Base-by-base conservation (phyloP, 176 grass and related monocot species). In the Hsuehochloa calcarea region DNA sequence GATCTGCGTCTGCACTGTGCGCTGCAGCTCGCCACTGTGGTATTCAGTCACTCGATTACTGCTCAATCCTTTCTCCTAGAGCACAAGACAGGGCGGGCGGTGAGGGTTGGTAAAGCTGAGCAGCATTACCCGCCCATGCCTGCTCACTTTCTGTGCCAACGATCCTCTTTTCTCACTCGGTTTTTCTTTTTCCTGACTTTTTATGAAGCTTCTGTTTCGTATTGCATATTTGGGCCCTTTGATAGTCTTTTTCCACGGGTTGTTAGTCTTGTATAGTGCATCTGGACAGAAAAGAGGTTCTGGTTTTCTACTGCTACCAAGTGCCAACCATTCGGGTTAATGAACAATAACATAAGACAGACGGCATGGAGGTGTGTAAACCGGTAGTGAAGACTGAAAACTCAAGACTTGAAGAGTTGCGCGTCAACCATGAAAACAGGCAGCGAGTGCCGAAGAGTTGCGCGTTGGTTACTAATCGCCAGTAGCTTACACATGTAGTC, bases 61-160 rank as follows among this genome's bases (percentile, higher is more conserved):
- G 75, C 49, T 17, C 6, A 54, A 72, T 8, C 20, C 4, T 9
- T 40, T 65, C 45, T 41, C 34, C 19, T 40, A 11, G 27, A 20
- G 37, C 40, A 20, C 44, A n/a, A 13, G 23, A 65, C 25, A 8
- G 77, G 39, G 75, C 31, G n/a, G n/a, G n/a, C 6, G 38, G 61
- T n/a, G 22, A 29, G 55, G 22, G 35, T 10, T 43, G 50, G 65
- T 43, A 82, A 82, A 70, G 66, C 50, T 44, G 65, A 8, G 22
- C 20, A 4, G 65, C 79, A 26, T 68, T 72, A 47, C 45, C 55
- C 55, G 22, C 20, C 20, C 55, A 58, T 58, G 22, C 8, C 55
- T 58, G 54, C 65, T 78, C 67, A 7, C 77, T 86, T 80, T 86
- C 77, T 31, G n/a, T 3, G 77, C 16, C 22, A 27, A 80, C 22